A percentile compares a stretch with the other conserved stretches of the same genome.
phyloP scores from a whole-genome alignment of 768 basidiomycete species.

The Hericium rajendrae region DNA sequence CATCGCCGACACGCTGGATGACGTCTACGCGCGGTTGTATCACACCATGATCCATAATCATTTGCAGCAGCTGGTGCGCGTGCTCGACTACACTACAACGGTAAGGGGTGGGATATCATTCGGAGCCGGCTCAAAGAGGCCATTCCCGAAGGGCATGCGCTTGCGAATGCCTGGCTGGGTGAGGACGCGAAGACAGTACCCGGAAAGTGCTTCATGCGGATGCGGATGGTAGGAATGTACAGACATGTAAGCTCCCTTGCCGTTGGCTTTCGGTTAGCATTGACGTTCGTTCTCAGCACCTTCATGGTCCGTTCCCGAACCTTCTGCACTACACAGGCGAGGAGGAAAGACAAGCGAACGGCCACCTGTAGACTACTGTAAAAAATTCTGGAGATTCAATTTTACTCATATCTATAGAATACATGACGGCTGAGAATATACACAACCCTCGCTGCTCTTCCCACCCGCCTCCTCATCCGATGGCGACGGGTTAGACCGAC shows the following conservation, averaged over 20 bases:
- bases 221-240: constrained; percentile 49
- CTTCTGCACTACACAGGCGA: constrained; percentile 39
- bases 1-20: constrained; percentile 39
- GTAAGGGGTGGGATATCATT: constrained; percentile 43
- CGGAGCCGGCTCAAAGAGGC: constrained; percentile 32
- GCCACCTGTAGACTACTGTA: too few relatives aligned
- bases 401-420: too few relatives aligned
- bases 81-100: constrained; percentile 48
- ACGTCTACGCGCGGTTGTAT: constrained; percentile 48
- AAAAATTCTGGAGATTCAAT: too few relatives aligned
- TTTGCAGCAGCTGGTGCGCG: constrained; percentile 47
- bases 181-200: constrained; percentile 37
- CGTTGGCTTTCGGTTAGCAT: not conserved
- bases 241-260: constrained; percentile 34
- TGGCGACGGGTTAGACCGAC: too few relatives aligned
- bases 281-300: constrained; percentile 28
- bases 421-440: too few relatives aligned
- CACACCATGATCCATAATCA: constrained; percentile 53
- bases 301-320: constrained; percentile 47
- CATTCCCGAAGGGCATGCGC: constrained; percentile 37
- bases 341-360: not conserved
- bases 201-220: constrained; percentile 49
- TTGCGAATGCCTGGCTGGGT: constrained; percentile 42
- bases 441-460: too few relatives aligned
- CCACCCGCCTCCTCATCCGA: too few relatives aligned